A percentile compares a stretch with the other conserved stretches of the same genome.
These are phyloP conservation scores for Polyporus arcularius DNA, from an alignment of 768 basidiomycete genomes.

Conservation along the genomic window DNA sequence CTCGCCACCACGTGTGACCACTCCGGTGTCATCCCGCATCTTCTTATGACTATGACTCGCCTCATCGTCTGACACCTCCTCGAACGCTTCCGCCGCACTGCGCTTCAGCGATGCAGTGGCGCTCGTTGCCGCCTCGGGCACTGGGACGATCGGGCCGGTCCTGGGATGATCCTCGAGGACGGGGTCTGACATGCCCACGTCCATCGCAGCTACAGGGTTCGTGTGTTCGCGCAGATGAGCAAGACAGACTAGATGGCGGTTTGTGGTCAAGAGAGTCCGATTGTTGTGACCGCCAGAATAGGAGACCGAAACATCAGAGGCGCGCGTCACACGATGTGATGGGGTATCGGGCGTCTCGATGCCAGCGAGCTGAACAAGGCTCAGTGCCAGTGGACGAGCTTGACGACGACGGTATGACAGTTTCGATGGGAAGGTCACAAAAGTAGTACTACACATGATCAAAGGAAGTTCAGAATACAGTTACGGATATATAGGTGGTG, in stretches of 20 bases:
- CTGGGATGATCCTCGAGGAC: background rate
- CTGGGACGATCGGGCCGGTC: conserved; percentile 4
- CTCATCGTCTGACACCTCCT: conserved; percentile 43
- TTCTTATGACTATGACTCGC: conserved; percentile 62
- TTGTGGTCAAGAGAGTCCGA: conserved; percentile 12
- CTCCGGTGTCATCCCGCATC: conserved; percentile 46
- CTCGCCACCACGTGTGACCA: conserved; percentile 10
- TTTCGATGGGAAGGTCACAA: background rate
- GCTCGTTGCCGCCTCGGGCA: conserved; percentile 9
- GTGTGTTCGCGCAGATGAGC: background rate
- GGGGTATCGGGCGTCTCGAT: background rate
- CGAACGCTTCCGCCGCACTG: conserved; percentile 60
- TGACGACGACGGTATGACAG: no score
- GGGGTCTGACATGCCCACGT: background rate
- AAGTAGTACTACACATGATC: background rate
- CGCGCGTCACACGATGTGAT: conserved; percentile 16
- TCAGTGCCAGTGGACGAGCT: no score
- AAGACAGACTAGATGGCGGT: conserved; percentile 9
- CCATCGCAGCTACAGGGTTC: conserved; percentile 1
- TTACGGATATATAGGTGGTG: conserved; percentile 5
- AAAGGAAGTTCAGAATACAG: background rate
- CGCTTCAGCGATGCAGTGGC: conserved; percentile 50
- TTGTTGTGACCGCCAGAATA: conserved; percentile 15
- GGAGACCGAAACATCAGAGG: background rate
- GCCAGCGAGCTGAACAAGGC: background rate